These are phyloP conservation scores for Raddia distichophylla DNA, from an alignment of 176 grass and related monocot genomes.

Conservation along the genomic window DNA sequence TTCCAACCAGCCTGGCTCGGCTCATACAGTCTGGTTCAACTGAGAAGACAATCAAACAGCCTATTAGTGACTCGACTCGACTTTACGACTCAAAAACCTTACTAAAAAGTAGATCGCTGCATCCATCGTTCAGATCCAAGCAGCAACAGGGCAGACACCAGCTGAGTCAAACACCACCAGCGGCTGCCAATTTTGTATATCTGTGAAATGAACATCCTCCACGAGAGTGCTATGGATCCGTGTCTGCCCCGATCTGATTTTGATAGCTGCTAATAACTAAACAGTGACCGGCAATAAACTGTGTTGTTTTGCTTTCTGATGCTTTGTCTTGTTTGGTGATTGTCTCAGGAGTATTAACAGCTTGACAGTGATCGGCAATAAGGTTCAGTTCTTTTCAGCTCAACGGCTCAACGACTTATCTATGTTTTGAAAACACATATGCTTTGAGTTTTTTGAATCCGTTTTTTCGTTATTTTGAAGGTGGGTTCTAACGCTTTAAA, in stretches of 20 bases:
- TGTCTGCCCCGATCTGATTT: conserved; percentile 13
- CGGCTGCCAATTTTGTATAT: conserved; percentile 48
- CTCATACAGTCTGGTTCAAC: no score
- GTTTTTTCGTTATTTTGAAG: no score
- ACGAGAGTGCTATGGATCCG: not conserved
- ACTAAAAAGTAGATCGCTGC: conserved; percentile 8
- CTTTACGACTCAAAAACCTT: no score
- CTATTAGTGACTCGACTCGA: no score
- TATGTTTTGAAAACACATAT: no score
- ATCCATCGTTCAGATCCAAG: conserved; percentile 2
- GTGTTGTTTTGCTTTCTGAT: conserved; percentile 11
- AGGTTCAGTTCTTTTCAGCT: no score
- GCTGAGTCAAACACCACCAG: conserved; percentile 7
- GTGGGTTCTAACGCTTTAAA: no score
- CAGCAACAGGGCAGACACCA: not conserved
- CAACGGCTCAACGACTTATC: no score
- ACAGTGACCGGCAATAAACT: conserved; percentile 17
- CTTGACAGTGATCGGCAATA: no score
- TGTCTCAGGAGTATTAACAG: not conserved
- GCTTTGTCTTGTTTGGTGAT: not conserved
- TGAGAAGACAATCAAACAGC: no score
- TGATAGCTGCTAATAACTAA: conserved; percentile 34
- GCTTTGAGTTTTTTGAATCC: no score
- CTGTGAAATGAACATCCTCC: conserved; percentile 24
- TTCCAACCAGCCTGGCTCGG: no score